These are phyloP conservation scores for Ascochyta pisi DNA, from an alignment of 2,329 filamentous ascomycete genomes.

Conservation along the genomic window DNA sequence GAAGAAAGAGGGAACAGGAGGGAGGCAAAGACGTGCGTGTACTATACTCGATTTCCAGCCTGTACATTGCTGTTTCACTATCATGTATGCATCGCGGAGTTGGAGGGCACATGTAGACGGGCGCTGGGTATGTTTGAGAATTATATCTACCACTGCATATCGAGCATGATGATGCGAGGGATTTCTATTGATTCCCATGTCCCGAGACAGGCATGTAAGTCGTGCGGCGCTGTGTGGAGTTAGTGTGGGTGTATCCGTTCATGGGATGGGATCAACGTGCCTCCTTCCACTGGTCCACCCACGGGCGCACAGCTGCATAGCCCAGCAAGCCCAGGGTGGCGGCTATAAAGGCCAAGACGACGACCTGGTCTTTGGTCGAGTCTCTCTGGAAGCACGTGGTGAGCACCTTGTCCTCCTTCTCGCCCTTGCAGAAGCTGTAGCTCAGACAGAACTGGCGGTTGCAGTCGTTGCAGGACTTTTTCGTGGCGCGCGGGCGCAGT, in stretches of 20 bases:
- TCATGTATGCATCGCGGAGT: slow-evolving; percentile 45
- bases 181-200: slow-evolving; percentile 32
- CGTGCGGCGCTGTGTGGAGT: slow-evolving; percentile 39
- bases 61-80: slow-evolving; percentile 46
- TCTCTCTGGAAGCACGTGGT: slow-evolving; percentile 73
- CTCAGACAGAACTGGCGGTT: slow-evolving; percentile 71
- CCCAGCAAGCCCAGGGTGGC: slow-evolving; percentile 66
- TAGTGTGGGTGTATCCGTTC: not conserved
- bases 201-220: slow-evolving; percentile 60
- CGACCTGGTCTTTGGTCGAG: slow-evolving; percentile 70
- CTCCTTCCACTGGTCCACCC: slow-evolving; percentile 63
- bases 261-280: slow-evolving; percentile 43
- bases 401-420: slow-evolving; percentile 68
- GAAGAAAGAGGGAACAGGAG: not conserved
- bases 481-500: slow-evolving; percentile 40
- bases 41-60: slow-evolving; percentile 38
- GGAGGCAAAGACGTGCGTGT: slow-evolving; percentile 28
- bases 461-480: slow-evolving; percentile 68
- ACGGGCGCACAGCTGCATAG: slow-evolving; percentile 67
- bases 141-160: slow-evolving; percentile 36
- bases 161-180: not conserved
- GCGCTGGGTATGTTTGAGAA: slow-evolving; percentile 37
- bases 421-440: slow-evolving; percentile 67
- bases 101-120: slow-evolving; percentile 29
- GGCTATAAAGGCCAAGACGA: slow-evolving; percentile 71